These are phyloP conservation scores for Gnomoniopsis smithogilvyi DNA, from an alignment of 2,329 filamentous ascomycete species.

Conservation along the genomic window DNA sequence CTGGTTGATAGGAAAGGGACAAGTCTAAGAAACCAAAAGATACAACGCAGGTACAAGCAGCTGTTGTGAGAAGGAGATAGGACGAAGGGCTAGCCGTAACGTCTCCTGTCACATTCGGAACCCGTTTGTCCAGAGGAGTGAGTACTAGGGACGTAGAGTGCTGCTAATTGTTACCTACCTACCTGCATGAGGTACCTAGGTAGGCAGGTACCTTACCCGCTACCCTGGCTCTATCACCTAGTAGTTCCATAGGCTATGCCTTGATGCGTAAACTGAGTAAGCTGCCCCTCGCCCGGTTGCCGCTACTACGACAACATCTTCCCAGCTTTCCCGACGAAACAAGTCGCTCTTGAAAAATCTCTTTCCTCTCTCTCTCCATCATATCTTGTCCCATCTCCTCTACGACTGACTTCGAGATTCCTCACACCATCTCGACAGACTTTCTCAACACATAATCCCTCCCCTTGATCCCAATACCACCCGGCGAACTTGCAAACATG, in stretches of 20 bases:
- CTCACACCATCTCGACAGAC: constrained; percentile 8
- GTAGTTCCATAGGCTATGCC: background rate
- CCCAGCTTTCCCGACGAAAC: constrained; percentile 14
- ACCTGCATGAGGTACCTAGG: too few relatives aligned
- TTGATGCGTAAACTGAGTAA: constrained; percentile 7
- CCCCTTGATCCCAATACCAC: constrained; percentile 23
- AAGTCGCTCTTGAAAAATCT: constrained; percentile 14
- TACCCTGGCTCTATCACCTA: background rate
- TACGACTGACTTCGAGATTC: constrained; percentile 14
- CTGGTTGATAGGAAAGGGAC: too few relatives aligned
- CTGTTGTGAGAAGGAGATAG: too few relatives aligned
- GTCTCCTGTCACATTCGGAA: background rate
- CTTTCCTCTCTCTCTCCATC: constrained; percentile 12
- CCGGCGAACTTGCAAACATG: constrained; percentile 40
- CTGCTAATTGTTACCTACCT: too few relatives aligned
- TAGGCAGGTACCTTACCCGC: too few relatives aligned
- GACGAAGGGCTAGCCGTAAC: background rate
- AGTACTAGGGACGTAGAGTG: too few relatives aligned
- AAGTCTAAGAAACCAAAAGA: too few relatives aligned
- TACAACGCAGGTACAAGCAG: too few relatives aligned
- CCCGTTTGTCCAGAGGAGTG: background rate
- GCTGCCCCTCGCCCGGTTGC: constrained; percentile 13
- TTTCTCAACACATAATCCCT: constrained; percentile 2
- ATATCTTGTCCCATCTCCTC: constrained; percentile 7
- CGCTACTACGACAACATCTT: constrained; percentile 14